Evolutionary conservation across 495 filamentous ascomycete genomes (phyloP).

Genomic region (Ascodesmis nigricans): DNA sequence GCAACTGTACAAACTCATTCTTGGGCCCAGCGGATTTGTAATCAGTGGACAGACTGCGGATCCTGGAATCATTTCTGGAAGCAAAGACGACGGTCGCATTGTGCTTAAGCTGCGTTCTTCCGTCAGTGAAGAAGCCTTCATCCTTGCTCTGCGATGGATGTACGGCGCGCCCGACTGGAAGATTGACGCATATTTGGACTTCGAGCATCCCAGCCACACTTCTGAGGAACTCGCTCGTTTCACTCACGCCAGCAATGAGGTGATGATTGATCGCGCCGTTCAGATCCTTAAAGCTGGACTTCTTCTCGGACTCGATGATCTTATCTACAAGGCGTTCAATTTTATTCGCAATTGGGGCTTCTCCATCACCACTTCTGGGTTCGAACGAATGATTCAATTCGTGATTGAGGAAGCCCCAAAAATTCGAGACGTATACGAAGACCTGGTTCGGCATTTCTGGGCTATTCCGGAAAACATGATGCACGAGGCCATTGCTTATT

Average conservation of each 20-base stretch:
- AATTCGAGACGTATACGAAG: conserved; percentile 3
- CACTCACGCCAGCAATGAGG: conserved; percentile 1
- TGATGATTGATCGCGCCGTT: conserved; percentile 17
- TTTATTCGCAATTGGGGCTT: conserved; percentile 16
- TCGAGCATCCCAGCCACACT: conserved; percentile 13
- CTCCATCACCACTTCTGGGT: conserved; percentile 12
- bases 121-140: conserved; percentile 14
- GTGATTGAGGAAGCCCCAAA: no score
- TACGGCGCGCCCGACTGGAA: conserved; percentile 19
- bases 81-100: neutral
- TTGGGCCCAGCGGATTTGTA: conserved; percentile 14
- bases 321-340: conserved; percentile 12
- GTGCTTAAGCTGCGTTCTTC: conserved; percentile 2
- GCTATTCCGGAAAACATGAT: conserved; percentile 11
- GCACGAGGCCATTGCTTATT: conserved; percentile 13
- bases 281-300: conserved; percentile 12
- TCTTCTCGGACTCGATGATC: conserved; percentile 14
- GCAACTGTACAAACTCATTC: conserved; percentile 13
- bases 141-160: conserved; percentile 13
- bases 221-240: conserved; percentile 12
- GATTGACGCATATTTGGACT: conserved; percentile 18
- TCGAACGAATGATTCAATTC: conserved; percentile 17
- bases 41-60: neutral
- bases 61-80: neutral
- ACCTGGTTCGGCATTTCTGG: conserved; percentile 2